Base-by-base conservation (phyloP, 2,329 filamentous ascomycete genomes). In the Cadophora malorum region DNA sequence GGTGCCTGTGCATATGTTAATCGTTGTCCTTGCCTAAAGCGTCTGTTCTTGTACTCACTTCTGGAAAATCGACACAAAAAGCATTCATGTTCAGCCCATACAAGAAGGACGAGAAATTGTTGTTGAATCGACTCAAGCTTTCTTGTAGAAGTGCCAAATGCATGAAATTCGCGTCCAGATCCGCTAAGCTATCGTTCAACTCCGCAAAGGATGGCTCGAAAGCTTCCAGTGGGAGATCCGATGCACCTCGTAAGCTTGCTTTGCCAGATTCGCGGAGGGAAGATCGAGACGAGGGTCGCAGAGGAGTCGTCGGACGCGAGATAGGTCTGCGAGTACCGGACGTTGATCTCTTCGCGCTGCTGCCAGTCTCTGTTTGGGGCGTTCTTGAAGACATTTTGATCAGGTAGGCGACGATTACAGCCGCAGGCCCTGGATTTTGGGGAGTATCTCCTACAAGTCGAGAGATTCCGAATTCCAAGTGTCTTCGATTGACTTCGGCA, bases 71-170 rank as follows among this genome's bases (percentile, higher is more conserved):
- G 38, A 98, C 94, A 79, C 95, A 98, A 79, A 98, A 99, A 0
- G 96, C 96, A 79, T 97, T 98, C 94, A 99, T 97, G 78, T 98
- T 98, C 78, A 99, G 80, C 1, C 96, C 96, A 76, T 98, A 99
- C 56, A 99, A 81, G 76, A 99, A 98, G 74, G 91, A 93, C 0
- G 94, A 94, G 80, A 99, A 99, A 77, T 92, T 96, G 84, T 99
- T 96, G 79, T 91, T 95, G 80, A 99, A 99, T 31, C 96, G 88
- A 28, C 93, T 89, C 73, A 99, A 81, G 76, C 93, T 97, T 82
- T 98, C 95, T 77, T 99, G 94, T 90, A 99, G 96, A 71, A 97
- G 83, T 79, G 98, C 95, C 73, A 99, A 89, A 78, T 97, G 94
- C 90, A 97, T 93, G 83, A 98, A 94, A 79, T 99, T 98, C 69